Percentiles rank a stretch among this genome's conserved stretches.
Conservation (phyloP, 2,329 filamentous ascomycete genomes). For the Phoma sp. region DNA sequence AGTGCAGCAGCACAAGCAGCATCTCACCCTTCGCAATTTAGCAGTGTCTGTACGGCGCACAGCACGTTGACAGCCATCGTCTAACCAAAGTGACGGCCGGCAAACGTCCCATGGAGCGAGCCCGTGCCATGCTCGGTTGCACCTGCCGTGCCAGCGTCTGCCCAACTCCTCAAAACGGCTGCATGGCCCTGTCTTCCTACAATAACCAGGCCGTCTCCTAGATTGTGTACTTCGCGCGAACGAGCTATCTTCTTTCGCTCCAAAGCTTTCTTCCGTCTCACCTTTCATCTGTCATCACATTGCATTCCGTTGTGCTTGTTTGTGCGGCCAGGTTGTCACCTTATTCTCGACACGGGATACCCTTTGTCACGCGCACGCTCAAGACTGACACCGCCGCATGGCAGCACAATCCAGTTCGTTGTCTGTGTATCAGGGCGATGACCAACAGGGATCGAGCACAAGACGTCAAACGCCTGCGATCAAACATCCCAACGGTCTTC, state of each 20-base stretch:
- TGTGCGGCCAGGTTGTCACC: slow-evolving; percentile 2
- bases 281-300: slow-evolving; percentile 1
- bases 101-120: neutral
- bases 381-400: slow-evolving; percentile 6
- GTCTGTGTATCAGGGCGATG: neutral
- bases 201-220: neutral
- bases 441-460: neutral
- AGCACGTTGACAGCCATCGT: slow-evolving; percentile 2
- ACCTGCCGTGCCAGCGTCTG: slow-evolving; percentile 9
- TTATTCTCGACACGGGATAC: neutral
- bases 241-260: neutral
- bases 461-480: neutral
- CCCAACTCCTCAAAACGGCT: slow-evolving; percentile 6
- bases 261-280: neutral
- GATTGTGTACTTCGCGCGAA: neutral
- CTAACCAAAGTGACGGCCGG: neutral
- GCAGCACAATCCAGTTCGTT: slow-evolving; percentile 1
- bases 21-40: slow-evolving; percentile 1
- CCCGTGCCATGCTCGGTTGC: neutral
- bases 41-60: neutral
- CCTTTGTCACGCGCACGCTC: slow-evolving; percentile 11
- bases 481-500: neutral
- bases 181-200: slow-evolving; percentile 7
- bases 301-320: slow-evolving; percentile 6
- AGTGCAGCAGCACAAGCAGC: neutral